Base-by-base conservation (phyloP, 1,139 yeast genomes). In the Geotrichum bryndzae region DNA sequence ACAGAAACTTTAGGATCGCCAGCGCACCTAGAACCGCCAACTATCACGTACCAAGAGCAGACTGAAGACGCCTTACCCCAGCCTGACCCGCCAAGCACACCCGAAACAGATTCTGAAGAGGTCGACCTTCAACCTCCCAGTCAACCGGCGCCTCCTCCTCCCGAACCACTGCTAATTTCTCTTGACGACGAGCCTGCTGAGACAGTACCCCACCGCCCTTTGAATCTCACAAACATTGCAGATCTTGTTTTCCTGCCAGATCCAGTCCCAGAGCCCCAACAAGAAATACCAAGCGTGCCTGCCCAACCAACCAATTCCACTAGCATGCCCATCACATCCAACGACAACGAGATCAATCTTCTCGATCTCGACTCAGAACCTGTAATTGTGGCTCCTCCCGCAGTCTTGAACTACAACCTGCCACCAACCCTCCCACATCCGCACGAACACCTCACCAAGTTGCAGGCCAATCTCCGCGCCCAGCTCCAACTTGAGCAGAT, bases 381-480 rank as follows among this genome's bases (percentile, higher is more conserved):
- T 0, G 51, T 15, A 15, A 11, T 38, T 27, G 31, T 11, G 13
- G 13, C 29, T 13, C 22, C 51, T 25, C 51, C 59, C 6, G 8
- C 18, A 7, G 18, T 23, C 48, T 23, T 23, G 23, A 25, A 41
- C 48, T 41, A 41, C 48, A 41, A 41, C 6, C 48, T 41, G 22
- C 48, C 48, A 41, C n/a, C 18, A 41, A 41, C 48, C 18, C 22
- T 41, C 2, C 56, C 53, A 2, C 27, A 18, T 7, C 27, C 53
- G 1, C 54, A 38, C 1, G 35, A 38, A 4, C 51, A 51, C 31
- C 15, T 57, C 11, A 25, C 55, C 4, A 51, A 41, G 38, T 54
- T 58, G 61, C 61, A 58, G 33, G 61, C 61, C 3, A 58, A 53
- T 29, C 23, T 58, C 11, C 33, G 61, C 2, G 57, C 61, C 35